phyloP scores from a whole-genome alignment of 1,139 yeast species.

The Scheffersomyces illinoinensis region DNA sequence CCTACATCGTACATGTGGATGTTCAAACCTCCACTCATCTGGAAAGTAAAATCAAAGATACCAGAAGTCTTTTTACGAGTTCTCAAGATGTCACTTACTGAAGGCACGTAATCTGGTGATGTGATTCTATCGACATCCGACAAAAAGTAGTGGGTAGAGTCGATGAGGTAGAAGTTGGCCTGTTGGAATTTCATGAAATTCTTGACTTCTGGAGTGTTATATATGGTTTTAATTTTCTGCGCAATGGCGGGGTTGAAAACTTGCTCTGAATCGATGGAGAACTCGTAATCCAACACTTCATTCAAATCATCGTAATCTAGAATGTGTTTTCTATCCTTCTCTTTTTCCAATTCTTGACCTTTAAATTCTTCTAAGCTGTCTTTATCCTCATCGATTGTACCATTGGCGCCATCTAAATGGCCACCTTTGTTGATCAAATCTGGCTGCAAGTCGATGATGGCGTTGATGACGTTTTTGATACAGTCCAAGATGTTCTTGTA shows the following conservation, averaged over 20 bases:
- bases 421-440: conserved; percentile 46
- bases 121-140: conserved; percentile 66
- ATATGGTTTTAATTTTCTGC: conserved; percentile 46
- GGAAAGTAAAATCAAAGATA: conserved; percentile 78
- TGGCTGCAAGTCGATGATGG: conserved; percentile 52
- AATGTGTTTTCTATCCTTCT: conserved; percentile 16
- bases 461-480: conserved; percentile 59
- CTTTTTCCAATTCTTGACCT: conserved; percentile 5
- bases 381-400: conserved; percentile 7
- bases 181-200: conserved; percentile 59
- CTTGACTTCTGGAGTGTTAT: conserved; percentile 58
- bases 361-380: conserved; percentile 13
- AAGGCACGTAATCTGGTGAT: conserved; percentile 63
- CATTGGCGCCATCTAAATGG: conserved; percentile 7
- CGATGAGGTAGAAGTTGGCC: conserved; percentile 80
- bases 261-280: conserved; percentile 49
- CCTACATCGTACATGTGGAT: conserved; percentile 92
- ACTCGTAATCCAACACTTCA: conserved; percentile 47
- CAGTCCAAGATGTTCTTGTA: conserved; percentile 69
- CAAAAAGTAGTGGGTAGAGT: conserved; percentile 82
- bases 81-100: conserved; percentile 73
- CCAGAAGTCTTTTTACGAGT: conserved; percentile 94
- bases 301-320: conserved; percentile 46
- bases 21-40: conserved; percentile 69
- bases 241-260: conserved; percentile 49